phyloP scores from a whole-genome alignment of 495 filamentous ascomycete species.

The Penicillium robsamsonii region DNA sequence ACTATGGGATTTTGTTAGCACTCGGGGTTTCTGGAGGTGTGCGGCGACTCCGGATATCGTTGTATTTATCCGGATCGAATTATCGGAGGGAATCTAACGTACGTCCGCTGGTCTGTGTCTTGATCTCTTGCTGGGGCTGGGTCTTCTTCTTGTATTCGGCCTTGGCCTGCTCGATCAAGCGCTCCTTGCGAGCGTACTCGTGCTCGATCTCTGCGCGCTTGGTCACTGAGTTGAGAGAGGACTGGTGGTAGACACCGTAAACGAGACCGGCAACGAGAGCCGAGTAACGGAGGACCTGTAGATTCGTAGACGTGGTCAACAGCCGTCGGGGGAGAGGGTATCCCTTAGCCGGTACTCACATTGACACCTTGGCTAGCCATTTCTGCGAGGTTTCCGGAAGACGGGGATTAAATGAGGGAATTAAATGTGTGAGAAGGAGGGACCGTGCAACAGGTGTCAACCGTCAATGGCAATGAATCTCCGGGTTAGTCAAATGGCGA shows the following conservation, averaged over 20 bases:
- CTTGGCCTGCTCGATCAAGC: conserved; percentile 87
- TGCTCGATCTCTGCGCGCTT: conserved; percentile 64
- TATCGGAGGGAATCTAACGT: conserved; percentile 38
- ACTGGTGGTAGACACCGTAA: conserved; percentile 92
- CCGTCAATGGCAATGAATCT: conserved; percentile 44
- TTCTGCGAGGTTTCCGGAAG: conserved; percentile 31
- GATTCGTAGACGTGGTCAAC: conserved; percentile 22
- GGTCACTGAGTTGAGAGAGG: conserved; percentile 62
- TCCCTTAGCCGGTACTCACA: conserved; percentile 36
- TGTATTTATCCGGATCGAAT: conserved; percentile 1
- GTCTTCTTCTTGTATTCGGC: conserved; percentile 80
- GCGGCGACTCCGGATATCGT: conserved; percentile 7
- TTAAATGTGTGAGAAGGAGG: conserved; percentile 32
- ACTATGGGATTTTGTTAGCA: conserved; percentile 50
- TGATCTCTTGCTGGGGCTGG: conserved; percentile 49
- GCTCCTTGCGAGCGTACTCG: conserved; percentile 84
- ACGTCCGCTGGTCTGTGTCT: conserved; percentile 55
- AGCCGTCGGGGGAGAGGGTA: conserved; percentile 18
- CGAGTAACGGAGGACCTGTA: conserved; percentile 90
- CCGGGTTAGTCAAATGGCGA: conserved; percentile 37
- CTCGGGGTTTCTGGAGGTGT: conserved; percentile 5
- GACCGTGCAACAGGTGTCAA: conserved; percentile 39
- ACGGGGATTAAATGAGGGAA: conserved; percentile 21
- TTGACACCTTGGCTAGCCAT: conserved; percentile 54
- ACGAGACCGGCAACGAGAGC: conserved; percentile 83